Conservation (phyloP, 768 basidiomycete species). For the Boletus rufocinnamomeus region DNA sequence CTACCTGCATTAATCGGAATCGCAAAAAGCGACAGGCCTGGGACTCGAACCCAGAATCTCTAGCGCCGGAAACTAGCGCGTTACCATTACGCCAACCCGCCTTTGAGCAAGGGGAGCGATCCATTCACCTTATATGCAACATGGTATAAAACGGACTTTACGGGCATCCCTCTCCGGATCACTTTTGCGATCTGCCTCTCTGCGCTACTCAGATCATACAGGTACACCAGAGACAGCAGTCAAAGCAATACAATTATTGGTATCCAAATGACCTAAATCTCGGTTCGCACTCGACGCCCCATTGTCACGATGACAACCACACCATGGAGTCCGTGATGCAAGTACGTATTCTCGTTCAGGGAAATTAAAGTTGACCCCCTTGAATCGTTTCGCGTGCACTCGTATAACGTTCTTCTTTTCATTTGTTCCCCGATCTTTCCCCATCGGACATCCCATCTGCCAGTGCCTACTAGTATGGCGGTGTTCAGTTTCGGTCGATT, state of each 20-base stretch:
- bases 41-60: conserved; percentile 66
- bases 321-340: neutral
- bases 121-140: no score
- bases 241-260: neutral
- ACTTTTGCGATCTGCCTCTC: neutral
- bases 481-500: conserved; percentile 3
- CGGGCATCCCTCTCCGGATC: neutral
- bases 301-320: neutral
- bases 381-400: neutral
- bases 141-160: neutral
- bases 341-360: neutral
- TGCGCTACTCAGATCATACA: no score
- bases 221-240: neutral
- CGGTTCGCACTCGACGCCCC: neutral
- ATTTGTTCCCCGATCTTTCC: neutral
- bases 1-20: neutral
- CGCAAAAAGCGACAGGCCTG: conserved; percentile 52
- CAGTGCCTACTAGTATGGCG: neutral
- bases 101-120: conserved; percentile 3
- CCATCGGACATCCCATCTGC: neutral
- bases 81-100: conserved; percentile 67
- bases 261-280: neutral
- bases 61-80: conserved; percentile 67
- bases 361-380: neutral
- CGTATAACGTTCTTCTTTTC: neutral